These are phyloP conservation scores for Zelonia costaricensis DNA, from an alignment of 208 protist species.

Conservation along the genomic window DNA sequence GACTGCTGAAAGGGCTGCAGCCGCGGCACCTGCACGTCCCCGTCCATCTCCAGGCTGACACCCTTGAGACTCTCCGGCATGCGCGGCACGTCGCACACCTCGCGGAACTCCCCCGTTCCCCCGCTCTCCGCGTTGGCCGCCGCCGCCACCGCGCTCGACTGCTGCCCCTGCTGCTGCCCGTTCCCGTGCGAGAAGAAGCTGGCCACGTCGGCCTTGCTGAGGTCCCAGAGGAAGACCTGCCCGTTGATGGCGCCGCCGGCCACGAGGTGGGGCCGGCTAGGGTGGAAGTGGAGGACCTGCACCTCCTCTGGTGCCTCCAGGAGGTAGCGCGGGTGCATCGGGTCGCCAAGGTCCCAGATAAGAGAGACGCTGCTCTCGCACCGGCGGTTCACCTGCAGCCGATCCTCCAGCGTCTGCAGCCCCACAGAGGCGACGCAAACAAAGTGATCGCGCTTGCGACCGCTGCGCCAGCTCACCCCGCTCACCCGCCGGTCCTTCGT, in stretches of 20 bases:
- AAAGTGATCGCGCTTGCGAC: conserved; percentile 56
- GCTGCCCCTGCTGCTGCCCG: conserved; percentile 12
- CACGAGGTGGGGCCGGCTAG: conserved; percentile 74
- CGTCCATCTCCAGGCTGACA: conserved; percentile 69
- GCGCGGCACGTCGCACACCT: conserved; percentile 66
- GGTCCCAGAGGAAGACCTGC: conserved; percentile 91
- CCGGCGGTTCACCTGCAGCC: conserved; percentile 67
- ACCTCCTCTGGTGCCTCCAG: conserved; percentile 89
- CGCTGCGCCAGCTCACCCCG: conserved; percentile 83
- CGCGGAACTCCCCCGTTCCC: conserved; percentile 32
- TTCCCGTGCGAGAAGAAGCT: conserved; percentile 20
- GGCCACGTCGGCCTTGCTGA: conserved; percentile 51
- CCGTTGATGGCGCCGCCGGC: conserved; percentile 89
- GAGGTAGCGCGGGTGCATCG: conserved; percentile 89
- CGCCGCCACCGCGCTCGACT: not conserved
- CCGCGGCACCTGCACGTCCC: conserved; percentile 80
- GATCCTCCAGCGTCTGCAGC: conserved; percentile 57
- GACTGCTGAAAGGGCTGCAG: conserved; percentile 78
- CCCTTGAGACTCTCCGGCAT: conserved; percentile 77
- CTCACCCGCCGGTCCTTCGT: conserved; percentile 81
- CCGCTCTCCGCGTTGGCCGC: not conserved
- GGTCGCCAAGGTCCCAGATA: conserved; percentile 91
- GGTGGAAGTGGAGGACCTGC: conserved; percentile 88
- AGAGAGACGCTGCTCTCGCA: conserved; percentile 79
- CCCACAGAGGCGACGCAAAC: conserved; percentile 84